A percentile compares a stretch with the other conserved stretches of the same genome.
These are phyloP conservation scores for Bipolaris victoriae DNA, from an alignment of 2,329 filamentous ascomycete genomes.

Conservation along the genomic window DNA sequence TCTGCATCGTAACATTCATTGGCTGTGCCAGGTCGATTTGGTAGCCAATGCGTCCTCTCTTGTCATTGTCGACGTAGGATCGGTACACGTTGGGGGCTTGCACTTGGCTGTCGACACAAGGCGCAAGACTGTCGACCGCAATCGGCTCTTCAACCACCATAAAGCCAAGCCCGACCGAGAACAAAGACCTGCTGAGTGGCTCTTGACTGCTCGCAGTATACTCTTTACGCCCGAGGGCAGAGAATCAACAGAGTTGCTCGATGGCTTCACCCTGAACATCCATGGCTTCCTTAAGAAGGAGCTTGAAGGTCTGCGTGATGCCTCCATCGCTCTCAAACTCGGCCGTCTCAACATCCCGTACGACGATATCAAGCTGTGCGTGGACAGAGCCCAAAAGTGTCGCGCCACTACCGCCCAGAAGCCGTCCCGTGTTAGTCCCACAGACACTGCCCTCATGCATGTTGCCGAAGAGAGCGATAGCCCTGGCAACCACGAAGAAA, in stretches of 20 bases:
- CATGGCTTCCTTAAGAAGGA: constrained; percentile 89
- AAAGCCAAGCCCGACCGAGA: constrained; percentile 58
- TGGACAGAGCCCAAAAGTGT: constrained; percentile 59
- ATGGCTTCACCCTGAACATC: constrained; percentile 85
- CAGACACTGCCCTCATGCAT: constrained; percentile 70
- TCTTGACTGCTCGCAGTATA: constrained; percentile 81
- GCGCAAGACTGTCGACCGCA: constrained; percentile 87
- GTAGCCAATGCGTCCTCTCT: constrained; percentile 81
- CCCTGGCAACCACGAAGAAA: constrained; percentile 69
- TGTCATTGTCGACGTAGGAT: constrained; percentile 80
- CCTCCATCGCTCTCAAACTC: constrained; percentile 86
- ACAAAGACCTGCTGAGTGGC: constrained; percentile 88
- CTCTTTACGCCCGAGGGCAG: constrained; percentile 85
- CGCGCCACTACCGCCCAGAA: constrained; percentile 39
- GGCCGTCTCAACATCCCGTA: constrained; percentile 89
- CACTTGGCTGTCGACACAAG: constrained; percentile 89
- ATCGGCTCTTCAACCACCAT: constrained; percentile 80
- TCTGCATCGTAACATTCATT: constrained; percentile 84
- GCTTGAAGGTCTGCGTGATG: constrained; percentile 85
- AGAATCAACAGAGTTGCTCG: constrained; percentile 85
- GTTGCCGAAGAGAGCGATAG: constrained; percentile 76
- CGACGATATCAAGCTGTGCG: constrained; percentile 77
- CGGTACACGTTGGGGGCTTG: constrained; percentile 81
- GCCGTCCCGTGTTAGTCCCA: constrained; percentile 38
- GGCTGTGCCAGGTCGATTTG: constrained; percentile 87